Conservation (phyloP, 1,139 yeast species). For the Saccharomyces hybrid region DNA sequence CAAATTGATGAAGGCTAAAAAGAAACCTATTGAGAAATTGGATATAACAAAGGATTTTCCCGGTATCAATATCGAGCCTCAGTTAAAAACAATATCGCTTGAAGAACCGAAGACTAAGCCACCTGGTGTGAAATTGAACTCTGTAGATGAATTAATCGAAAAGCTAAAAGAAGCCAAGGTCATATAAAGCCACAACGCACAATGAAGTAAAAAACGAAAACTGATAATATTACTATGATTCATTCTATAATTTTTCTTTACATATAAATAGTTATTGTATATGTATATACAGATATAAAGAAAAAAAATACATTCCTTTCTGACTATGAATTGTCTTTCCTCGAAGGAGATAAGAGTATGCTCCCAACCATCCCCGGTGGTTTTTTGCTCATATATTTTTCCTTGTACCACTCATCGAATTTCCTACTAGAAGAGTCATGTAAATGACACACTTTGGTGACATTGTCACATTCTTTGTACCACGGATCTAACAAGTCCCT, state of each 20-base stretch:
- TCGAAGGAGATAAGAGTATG: conserved; percentile 21
- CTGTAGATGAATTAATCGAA: conserved; percentile 73
- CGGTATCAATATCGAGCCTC: conserved; percentile 54
- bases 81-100: conserved; percentile 64
- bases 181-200: conserved; percentile 29
- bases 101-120: conserved; percentile 79
- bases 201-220: conserved; percentile 2
- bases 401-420: conserved; percentile 26
- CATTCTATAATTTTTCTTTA: not conserved
- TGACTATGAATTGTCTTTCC: conserved; percentile 5
- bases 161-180: conserved; percentile 70
- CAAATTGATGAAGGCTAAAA: conserved; percentile 96
- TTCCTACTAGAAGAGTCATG: conserved; percentile 11
- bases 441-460: conserved; percentile 11
- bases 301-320: not conserved
- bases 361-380: conserved; percentile 27
- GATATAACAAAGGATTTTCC: conserved; percentile 50
- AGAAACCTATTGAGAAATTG: conserved; percentile 72
- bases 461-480: conserved; percentile 21
- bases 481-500: conserved; percentile 26
- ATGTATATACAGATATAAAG: not conserved
- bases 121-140: conserved; percentile 72
- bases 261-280: not conserved
- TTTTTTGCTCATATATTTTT: conserved; percentile 20
- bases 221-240: not conserved